phyloP scores from a whole-genome alignment of 495 filamentous ascomycete species.

The Penicillium salamii region DNA sequence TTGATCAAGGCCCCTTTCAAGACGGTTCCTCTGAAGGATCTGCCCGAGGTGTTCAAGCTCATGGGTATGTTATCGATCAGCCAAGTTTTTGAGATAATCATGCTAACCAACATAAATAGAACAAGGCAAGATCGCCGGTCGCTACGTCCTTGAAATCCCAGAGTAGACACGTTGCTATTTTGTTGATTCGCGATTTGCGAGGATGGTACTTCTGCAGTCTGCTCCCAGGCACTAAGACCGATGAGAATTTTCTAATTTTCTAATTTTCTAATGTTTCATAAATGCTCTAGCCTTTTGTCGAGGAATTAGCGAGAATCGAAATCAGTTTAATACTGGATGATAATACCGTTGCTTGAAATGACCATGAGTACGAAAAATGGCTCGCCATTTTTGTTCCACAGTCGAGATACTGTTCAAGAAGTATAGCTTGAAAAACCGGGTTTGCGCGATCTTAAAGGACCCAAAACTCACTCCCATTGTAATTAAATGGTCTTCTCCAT shows the following conservation, averaged over 20 bases:
- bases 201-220: background rate
- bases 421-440: too few relatives aligned
- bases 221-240: background rate
- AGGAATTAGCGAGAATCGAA: constrained; percentile 4
- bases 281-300: background rate
- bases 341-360: background rate
- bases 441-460: too few relatives aligned
- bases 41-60: constrained; percentile 71
- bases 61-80: constrained; percentile 48
- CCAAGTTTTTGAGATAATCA: background rate
- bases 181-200: background rate
- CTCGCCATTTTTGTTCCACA: too few relatives aligned
- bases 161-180: constrained; percentile 31
- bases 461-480: too few relatives aligned
- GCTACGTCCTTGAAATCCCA: constrained; percentile 78
- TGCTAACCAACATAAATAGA: constrained; percentile 31
- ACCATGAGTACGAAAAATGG: background rate
- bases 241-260: too few relatives aligned
- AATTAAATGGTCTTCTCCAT: background rate
- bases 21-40: constrained; percentile 70
- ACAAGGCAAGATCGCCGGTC: constrained; percentile 75
- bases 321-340: background rate
- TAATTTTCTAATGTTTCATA: too few relatives aligned
- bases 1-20: constrained; percentile 86
- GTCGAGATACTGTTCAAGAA: too few relatives aligned